A percentile compares a stretch with the other conserved stretches of the same genome.
Evolutionary conservation across 768 basidiomycete genomes (phyloP).

Genomic region (Panaeolus papilionaceus): DNA sequence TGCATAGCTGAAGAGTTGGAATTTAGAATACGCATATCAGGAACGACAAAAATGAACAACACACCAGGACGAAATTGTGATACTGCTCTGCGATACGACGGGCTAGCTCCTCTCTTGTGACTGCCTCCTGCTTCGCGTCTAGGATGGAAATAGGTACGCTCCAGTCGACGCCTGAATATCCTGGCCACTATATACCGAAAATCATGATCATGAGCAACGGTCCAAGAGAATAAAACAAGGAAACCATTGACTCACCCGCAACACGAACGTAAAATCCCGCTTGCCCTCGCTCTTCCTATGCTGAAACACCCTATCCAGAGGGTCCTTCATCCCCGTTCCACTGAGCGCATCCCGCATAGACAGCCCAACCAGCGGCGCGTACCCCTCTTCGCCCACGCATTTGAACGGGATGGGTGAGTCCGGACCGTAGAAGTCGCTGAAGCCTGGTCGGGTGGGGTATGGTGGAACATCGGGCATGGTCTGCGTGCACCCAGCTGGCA

Average conservation of each 20-base stretch:
- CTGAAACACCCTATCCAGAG: neutral
- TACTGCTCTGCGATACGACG: neutral
- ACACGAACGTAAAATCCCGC: neutral
- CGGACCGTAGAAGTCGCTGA: neutral
- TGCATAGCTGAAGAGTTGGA: neutral
- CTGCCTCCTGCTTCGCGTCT: neutral
- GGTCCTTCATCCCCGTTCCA: neutral
- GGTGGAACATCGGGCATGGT: neutral
- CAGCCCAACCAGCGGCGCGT: neutral
- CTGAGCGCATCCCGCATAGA: neutral
- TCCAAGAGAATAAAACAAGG: neutral
- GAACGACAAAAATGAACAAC: neutral
- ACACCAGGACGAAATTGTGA: neutral
- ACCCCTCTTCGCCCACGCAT: neutral
- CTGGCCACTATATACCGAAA: neutral
- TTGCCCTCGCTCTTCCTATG: neutral
- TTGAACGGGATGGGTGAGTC: neutral
- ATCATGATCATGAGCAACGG: neutral
- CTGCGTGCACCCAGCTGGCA: neutral
- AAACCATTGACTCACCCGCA: neutral
- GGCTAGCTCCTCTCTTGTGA: neutral
- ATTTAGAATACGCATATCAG: neutral
- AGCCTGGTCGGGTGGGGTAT: neutral
- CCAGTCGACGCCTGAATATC: neutral
- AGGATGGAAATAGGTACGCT: neutral